A percentile compares a stretch with the other conserved stretches of the same genome.
Conservation (phyloP, 768 basidiomycete genomes). For the Pulveroboletus sp. region DNA sequence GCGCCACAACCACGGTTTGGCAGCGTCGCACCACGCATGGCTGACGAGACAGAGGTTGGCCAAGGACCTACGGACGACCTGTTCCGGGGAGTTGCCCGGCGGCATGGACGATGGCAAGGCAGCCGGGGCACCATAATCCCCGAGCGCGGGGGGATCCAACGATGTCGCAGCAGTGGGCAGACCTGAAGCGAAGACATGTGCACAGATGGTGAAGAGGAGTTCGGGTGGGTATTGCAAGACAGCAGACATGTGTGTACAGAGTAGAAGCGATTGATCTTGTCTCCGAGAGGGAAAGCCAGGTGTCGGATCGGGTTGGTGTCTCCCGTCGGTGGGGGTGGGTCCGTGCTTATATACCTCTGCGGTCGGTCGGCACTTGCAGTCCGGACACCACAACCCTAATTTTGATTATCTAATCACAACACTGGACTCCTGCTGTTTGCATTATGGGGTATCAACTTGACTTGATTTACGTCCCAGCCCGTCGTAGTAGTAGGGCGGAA, state of each 20-base stretch:
- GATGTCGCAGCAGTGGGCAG: conserved; percentile 51
- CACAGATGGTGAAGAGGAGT: conserved; percentile 67
- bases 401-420: conserved; percentile 16
- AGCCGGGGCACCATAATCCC: conserved; percentile 45
- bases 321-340: neutral
- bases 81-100: conserved; percentile 64
- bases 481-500: conserved; percentile 13
- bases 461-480: conserved; percentile 1
- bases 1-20: conserved; percentile 87
- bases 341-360: neutral
- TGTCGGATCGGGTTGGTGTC: neutral
- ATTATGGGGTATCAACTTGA: too few relatives aligned
- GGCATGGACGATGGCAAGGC: conserved; percentile 73
- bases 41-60: conserved; percentile 72
- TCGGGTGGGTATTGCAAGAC: conserved; percentile 61
- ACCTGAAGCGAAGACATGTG: conserved; percentile 62
- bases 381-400: neutral
- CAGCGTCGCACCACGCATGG: conserved; percentile 72
- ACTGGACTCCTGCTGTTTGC: too few relatives aligned
- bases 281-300: neutral
- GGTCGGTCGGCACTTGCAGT: conserved; percentile 5
- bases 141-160: conserved; percentile 62
- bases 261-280: neutral
- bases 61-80: conserved; percentile 58
- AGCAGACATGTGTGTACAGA: conserved; percentile 15